Evolutionary conservation across 139 green algal species (phyloP), one percentile per base, ranked within the genome.

Genomic region (Tetraselmis striata): DNA sequence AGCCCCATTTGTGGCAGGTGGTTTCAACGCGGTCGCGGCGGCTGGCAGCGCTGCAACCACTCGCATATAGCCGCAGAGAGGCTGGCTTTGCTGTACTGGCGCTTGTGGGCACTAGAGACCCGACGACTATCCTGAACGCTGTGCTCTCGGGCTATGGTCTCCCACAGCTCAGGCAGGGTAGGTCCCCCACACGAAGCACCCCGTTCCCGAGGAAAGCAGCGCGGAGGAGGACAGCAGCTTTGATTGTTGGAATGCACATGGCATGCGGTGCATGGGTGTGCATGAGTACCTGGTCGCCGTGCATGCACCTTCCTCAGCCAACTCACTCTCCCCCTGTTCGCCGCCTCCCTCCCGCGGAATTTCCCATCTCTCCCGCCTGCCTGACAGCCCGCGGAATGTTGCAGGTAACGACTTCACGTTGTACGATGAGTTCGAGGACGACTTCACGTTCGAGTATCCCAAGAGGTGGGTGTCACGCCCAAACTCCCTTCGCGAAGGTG

Each of bases 391-490:
- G 5, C 45, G 18, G 11, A 67, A 67, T 67, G 5, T 18, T 67
- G 5, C 45, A 67, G 45, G 45, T 1, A 59, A 78, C 2, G 88
- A 84, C 25, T 91, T 87, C 76, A 81, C 74, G 31, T 2, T 77
- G 1, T 90, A 84, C 30, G 86, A 91, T 25, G 86, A 91, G 18
- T 86, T 86, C 23, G 81, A 90, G 31, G 77, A 84, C 75, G 86
- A 92, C 2, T 92, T 84, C 76, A 31, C 67, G 0, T 91, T 92
- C 30, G 76, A 88, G 59, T 93, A 91, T 58, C 90, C 90, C 2
- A 80, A 59, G 1, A 81, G 45, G 77, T 94, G 91, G 91, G 91
- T 94, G 29, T 75, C 78, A 0, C 83, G 90, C 24, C 84, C 76
- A 30, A 94, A 94, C 84, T 77, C 26, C 0, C 79, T 87, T 30